Evolutionary conservation across 768 basidiomycete genomes (phyloP).

Genomic region (Boletus pseudopeckii): DNA sequence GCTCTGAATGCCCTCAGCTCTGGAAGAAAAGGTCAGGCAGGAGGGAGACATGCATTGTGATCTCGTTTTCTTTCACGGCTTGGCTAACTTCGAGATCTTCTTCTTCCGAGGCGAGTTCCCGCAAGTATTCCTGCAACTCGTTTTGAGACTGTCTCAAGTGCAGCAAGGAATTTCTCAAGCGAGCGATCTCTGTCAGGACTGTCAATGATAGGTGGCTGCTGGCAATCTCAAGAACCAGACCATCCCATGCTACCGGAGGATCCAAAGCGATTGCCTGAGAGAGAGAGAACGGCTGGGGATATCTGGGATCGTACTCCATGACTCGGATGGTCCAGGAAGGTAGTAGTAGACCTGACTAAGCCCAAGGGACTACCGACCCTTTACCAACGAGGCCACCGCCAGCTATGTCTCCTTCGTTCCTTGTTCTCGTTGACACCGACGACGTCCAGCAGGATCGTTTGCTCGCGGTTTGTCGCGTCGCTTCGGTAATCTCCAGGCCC

Average conservation of each 20-base stretch:
- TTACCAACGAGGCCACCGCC: not conserved
- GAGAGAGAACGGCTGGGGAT: conserved; percentile 73
- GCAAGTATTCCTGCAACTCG: conserved; percentile 47
- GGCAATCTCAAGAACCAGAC: conserved; percentile 33
- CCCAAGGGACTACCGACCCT: not conserved
- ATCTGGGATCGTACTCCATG: conserved; percentile 68
- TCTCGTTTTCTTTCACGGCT: conserved; percentile 68
- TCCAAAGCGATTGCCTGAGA: conserved; percentile 62
- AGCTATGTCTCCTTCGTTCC: conserved; percentile 39
- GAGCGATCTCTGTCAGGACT: conserved; percentile 57
- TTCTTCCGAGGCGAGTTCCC: conserved; percentile 31
- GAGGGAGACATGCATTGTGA: conserved; percentile 56
- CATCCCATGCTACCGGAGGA: conserved; percentile 66
- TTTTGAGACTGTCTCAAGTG: conserved; percentile 63
- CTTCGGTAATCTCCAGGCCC: conserved; percentile 62
- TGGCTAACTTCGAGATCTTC: conserved; percentile 56
- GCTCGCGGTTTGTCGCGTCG: conserved; percentile 64
- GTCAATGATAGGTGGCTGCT: not conserved
- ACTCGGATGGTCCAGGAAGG: not conserved
- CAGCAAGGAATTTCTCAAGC: conserved; percentile 66
- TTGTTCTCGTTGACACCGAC: conserved; percentile 54
- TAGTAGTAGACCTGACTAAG: conserved; percentile 20
- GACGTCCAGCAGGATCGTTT: conserved; percentile 47
- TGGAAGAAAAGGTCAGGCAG: conserved; percentile 18
- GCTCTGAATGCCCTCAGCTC: conserved; percentile 43